Base-by-base conservation (phyloP, 108 stramenopile species). In the Cyclotella sp. region DNA sequence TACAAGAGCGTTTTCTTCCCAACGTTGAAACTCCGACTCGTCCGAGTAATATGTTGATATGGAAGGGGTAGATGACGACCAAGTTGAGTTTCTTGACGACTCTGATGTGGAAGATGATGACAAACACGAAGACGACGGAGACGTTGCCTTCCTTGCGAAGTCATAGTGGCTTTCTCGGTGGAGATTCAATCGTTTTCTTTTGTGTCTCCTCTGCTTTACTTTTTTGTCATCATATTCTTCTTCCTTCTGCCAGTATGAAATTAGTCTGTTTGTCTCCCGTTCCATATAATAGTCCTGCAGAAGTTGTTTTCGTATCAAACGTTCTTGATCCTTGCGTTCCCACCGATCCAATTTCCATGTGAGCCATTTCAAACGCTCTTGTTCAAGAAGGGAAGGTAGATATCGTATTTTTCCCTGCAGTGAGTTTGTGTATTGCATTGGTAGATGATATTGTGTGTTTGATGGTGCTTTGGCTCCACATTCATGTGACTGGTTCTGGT, bases 351-450 rank as follows among this genome's bases (percentile, higher is more conserved):
- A 26, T 59, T 70, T 70, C 70, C 70, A 59, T 24, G 57, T 55
- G 11, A 70, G 57, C 70, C 70, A 70, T 42, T 70, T 70, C 42
- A 70, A 24, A 26, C 70, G 34, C 42, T 70, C 70, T 43, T 59
- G 6, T 43, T 70, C 55, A 1, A 66, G 44, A 27, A 47, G 1
- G 18, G 29, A 2, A n/a, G 18, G 18, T 10, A 39, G 29, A n/a
- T 63, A 18, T 29, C 39, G 62, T 30, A 10, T 9, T 18, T 19
- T 63, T 41, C 34, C 34, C 34, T 34, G 34, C 34, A 7, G 24
- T 24, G 55, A 55, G 55, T 21, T 26, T 8, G 45, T 68, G 45
- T 34, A 27, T 53, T 62, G 60, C 34, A 40, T 62, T 62, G 60
- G 60, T 39, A 62, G 60, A 19, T 13, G 12, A 15, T 15, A 18